A percentile compares a stretch with the other conserved stretches of the same genome.
These are phyloP conservation scores for Populus nigra DNA, from an alignment of 345 rosid species.

Conservation along the genomic window DNA sequence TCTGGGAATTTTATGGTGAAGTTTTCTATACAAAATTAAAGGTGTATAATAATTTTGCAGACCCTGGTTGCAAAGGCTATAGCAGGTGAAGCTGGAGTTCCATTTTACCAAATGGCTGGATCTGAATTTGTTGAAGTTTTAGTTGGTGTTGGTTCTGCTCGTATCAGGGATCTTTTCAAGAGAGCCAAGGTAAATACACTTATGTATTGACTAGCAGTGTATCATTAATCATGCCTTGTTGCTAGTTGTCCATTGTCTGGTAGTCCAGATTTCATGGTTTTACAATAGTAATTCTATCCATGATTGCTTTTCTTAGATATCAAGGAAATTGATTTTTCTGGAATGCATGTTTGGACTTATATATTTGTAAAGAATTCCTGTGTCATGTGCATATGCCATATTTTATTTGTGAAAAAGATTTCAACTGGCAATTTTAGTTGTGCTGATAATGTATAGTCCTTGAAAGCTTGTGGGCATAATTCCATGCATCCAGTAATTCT, in stretches of 20 bases:
- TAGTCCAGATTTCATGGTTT: neutral
- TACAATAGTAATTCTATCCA: neutral
- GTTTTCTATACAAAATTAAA: slow-evolving; percentile 14
- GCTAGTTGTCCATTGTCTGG: neutral
- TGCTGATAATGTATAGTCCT: neutral
- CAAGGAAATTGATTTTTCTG: neutral
- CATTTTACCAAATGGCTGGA: slow-evolving; percentile 98
- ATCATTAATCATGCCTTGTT: neutral
- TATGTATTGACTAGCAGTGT: neutral
- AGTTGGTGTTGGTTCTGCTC: slow-evolving; percentile 97
- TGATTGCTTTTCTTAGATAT: neutral
- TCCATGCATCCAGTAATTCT: slow-evolving; percentile 5
- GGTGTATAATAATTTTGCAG: slow-evolving; percentile 36
- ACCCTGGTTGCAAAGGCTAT: slow-evolving; percentile 95
- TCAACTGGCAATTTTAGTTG: slow-evolving; percentile 2
- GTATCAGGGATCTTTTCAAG: slow-evolving; percentile 93
- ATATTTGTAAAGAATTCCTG: neutral
- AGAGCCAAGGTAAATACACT: slow-evolving; percentile 75
- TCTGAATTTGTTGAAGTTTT: slow-evolving; percentile 94
- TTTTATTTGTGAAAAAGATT: neutral
- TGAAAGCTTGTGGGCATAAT: neutral
- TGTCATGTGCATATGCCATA: neutral
- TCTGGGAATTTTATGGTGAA: slow-evolving; percentile 12
- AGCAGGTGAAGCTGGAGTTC: slow-evolving; percentile 98
- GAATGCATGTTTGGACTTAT: neutral